Base-by-base conservation (phyloP, 2,329 filamentous ascomycete species). In the Ambrosiella beaveri region DNA sequence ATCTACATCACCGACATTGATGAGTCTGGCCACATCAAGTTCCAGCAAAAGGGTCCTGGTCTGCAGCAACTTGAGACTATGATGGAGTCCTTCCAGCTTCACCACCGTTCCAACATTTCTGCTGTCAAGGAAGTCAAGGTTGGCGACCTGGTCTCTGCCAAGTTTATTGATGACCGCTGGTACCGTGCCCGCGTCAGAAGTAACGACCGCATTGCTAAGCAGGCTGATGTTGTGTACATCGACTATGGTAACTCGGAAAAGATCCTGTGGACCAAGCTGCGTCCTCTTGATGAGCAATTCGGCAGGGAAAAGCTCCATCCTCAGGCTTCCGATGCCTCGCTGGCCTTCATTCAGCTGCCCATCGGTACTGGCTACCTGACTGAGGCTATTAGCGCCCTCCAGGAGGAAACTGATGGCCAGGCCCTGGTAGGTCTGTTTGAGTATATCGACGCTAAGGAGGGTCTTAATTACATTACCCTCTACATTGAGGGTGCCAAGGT, bases 241-340 rank as follows among this genome's bases (percentile, higher is more conserved):
- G 93, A 98, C 74, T 98, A 94, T 70, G 93, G 93, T 65, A 98
- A 98, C 77, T 85, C 81, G 58, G 93, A 98, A 71, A 85, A 83
- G 67, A 76, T 95, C 59, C 80, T 90, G 0, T 98, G 91, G 89
- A 79, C 82, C 27, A 78, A 80, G 63, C 81, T 98, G 49, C 86
- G 93, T 36, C 77, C 88, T n/a, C 79, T 98, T 54, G 79, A 83
- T 55, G 71, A 80, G 13, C 84, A 90, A 65, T 98, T 97, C 75
- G 80, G 81, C 47, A 74, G 80, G 3, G 81, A 88, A 69, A 90
- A 86, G 70, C 81, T 98, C 61, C 90, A 86, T 71, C 74, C 87
- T 0, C 93, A 97, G 73, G 93, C 93, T 2, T 73, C 84, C 0
- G 91, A 97, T 64, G 91, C 91, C 0, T 82, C 85, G 7, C 77